phyloP scores from a whole-genome alignment of 352 stramenopile species.

The Saprolegnia diclina region DNA sequence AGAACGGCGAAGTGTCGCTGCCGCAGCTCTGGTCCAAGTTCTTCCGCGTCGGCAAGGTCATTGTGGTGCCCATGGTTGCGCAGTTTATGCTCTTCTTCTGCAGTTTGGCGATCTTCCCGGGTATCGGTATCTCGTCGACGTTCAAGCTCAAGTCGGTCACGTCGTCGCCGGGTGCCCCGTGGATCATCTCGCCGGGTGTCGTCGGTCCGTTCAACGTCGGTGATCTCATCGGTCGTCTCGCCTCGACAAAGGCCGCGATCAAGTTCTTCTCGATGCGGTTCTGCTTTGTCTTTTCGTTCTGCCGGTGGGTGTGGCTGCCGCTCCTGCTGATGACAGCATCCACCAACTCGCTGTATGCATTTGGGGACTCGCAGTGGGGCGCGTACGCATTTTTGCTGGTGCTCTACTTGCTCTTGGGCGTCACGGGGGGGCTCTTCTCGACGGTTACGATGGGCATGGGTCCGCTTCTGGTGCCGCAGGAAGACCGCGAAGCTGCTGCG shows the following conservation, averaged over 20 bases:
- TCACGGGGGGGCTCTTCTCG: conserved; percentile 49
- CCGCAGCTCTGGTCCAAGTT: conserved; percentile 38
- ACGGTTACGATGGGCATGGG: conserved; percentile 59
- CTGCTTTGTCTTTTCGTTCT: conserved; percentile 38
- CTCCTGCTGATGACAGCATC: conserved; percentile 51
- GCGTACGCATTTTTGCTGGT: background rate
- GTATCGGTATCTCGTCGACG: conserved; percentile 42
- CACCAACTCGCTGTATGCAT: conserved; percentile 49
- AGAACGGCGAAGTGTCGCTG: conserved; percentile 34
- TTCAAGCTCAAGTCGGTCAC: too few relatives aligned
- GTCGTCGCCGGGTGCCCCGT: conserved; percentile 30
- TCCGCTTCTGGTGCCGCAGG: conserved; percentile 41
- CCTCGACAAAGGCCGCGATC: conserved; percentile 39
- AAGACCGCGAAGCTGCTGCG: conserved; percentile 49
- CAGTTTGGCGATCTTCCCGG: conserved; percentile 43
- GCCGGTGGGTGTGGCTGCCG: conserved; percentile 49
- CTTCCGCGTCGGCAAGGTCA: conserved; percentile 43
- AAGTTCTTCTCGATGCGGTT: conserved; percentile 51
- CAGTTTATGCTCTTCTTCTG: conserved; percentile 62
- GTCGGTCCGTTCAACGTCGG: conserved; percentile 58
- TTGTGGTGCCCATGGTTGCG: conserved; percentile 40
- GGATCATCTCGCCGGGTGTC: conserved; percentile 52
- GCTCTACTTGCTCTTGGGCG: conserved; percentile 45
- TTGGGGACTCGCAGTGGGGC: conserved; percentile 29
- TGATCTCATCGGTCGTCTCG: conserved; percentile 52